Conservation (phyloP, 495 filamentous ascomycete species). For the Penicillium fimorum region DNA sequence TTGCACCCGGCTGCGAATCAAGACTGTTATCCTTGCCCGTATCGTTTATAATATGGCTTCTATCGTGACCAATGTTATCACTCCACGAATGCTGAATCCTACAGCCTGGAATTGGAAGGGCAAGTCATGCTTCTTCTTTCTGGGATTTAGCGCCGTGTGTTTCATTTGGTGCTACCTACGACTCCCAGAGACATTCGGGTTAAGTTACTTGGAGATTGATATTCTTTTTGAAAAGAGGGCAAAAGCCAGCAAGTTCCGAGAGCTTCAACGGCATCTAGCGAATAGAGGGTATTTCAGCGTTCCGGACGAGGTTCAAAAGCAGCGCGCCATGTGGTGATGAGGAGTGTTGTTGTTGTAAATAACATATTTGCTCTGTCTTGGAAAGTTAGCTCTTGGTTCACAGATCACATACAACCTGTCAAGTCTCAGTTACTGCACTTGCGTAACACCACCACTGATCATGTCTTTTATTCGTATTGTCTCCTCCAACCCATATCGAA, state of each 20-base stretch:
- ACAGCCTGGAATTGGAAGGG: slow-evolving; percentile 39
- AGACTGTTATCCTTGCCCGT: slow-evolving; percentile 39
- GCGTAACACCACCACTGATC: background rate
- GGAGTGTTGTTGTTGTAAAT: background rate
- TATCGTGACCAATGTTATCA: slow-evolving; percentile 32
- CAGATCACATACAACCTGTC: background rate
- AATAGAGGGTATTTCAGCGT: background rate
- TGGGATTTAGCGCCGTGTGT: slow-evolving; percentile 19
- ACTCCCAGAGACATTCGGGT: background rate
- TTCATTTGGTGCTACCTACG: slow-evolving; percentile 24
- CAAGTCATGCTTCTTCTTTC: slow-evolving; percentile 43
- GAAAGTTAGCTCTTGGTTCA: background rate
- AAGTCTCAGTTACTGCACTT: background rate
- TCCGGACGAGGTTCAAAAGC: background rate
- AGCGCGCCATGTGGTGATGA: background rate
- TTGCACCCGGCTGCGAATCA: slow-evolving; percentile 38
- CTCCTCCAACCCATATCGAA: background rate
- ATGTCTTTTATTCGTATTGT: background rate
- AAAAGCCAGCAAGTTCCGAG: background rate
- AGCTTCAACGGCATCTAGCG: background rate
- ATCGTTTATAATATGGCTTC: slow-evolving; percentile 31
- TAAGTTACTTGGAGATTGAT: background rate
- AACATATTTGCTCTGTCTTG: background rate
- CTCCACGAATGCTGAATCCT: slow-evolving; percentile 39
- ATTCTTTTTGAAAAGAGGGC: background rate